Evolutionary conservation across 345 rosid species (phyloP).

Genomic region (Rhodamnia argentea): DNA sequence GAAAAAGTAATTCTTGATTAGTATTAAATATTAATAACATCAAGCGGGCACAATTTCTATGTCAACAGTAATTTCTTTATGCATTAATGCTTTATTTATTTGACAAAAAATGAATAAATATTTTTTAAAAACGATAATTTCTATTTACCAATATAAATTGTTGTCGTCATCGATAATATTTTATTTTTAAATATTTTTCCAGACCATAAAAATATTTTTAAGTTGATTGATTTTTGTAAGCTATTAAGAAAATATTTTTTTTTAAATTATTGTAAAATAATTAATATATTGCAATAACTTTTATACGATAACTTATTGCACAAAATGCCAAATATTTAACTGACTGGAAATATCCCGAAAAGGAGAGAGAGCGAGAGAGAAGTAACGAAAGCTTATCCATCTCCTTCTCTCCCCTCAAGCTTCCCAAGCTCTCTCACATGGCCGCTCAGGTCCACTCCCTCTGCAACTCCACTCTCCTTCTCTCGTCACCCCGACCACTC

Average conservation of each 20-base stretch:
- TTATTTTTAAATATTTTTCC: no score
- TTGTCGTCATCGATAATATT: no score
- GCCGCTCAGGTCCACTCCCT: background rate
- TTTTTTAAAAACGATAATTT: no score
- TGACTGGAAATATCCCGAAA: background rate
- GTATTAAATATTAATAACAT: background rate
- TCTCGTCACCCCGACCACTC: background rate
- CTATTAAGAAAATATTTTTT: no score
- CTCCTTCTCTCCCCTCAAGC: background rate
- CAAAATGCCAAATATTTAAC: background rate
- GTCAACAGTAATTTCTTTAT: background rate
- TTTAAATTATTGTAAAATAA: no score
- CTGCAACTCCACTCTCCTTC: background rate
- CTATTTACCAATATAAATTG: no score
- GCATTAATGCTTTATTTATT: no score
- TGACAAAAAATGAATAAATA: no score
- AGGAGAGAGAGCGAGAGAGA: background rate
- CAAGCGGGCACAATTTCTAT: background rate
- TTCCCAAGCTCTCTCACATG: conserved; percentile 2
- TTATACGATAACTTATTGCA: no score
- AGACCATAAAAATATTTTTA: no score
- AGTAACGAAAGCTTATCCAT: background rate
- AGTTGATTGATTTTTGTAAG: no score
- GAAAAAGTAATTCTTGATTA: background rate
- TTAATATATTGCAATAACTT: no score